Base-by-base conservation (phyloP, 73 alveolate species). In the Paramecium primaurelia region DNA sequence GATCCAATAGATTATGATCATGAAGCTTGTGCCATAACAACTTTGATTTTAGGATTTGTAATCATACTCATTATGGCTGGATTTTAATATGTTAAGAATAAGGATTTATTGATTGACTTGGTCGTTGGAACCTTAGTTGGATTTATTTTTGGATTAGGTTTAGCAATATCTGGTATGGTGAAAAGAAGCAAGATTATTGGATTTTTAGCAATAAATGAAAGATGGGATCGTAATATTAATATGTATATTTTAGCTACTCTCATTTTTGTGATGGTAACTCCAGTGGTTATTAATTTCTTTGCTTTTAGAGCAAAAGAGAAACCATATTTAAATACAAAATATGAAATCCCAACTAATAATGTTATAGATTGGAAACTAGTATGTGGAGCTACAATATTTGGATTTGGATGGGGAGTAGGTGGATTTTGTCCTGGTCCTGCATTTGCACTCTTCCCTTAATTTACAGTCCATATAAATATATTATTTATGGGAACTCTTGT, bases 351-450 rank as follows among this genome's bases (percentile, higher is more conserved):
- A 18, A 75, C 93, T 3, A 95, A 94, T 77, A 93, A 93, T 22
- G 92, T 45, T 7, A 30, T 96, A 28, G 99, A 98, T 92, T 86
- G 88, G 54, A 95, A 96, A 86, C 92, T 98, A 51, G 88, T 97
- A 36, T 71, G 83, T 11, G 99, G 99, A n/a, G 95, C 99, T 2
- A 96, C 97, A 6, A 86, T 97, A 11, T 98, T 98, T 93, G 99
- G 99, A 64, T 49, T 98, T 49, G 99, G 99, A 25, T 98, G 99
- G 99, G 99, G 99, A 34, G 28, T 98, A 11, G 93, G 97, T 51
- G 99, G 99, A 34, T 80, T 98, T 25, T 98, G 99, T 87, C 99
- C 99, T 30, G 99, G 99, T 1, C 99, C 99, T 34, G 99, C 98
- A 25, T 88, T 97, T 88, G 95, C 96, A 8, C 89, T 87, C 12